A percentile compares a stretch with the other conserved stretches of the same genome.
These are phyloP conservation scores for Dictyostelium capitatum DNA, from an alignment of 78 protist species.

Conservation along the genomic window DNA sequence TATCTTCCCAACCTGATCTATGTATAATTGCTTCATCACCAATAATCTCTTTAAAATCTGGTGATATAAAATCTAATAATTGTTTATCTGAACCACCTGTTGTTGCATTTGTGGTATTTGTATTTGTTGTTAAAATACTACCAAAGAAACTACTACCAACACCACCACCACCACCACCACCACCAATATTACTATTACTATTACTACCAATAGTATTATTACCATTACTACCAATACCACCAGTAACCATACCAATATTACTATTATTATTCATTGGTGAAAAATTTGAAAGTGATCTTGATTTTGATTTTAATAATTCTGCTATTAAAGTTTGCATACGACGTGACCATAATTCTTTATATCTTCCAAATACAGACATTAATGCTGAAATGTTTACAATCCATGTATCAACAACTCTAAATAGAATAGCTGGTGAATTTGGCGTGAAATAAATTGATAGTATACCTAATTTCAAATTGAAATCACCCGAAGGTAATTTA, in stretches of 20 bases:
- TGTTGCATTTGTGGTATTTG: background rate
- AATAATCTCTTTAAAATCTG: slow-evolving; percentile 78
- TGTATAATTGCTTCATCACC: slow-evolving; percentile 78
- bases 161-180: background rate
- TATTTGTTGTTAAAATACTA: background rate
- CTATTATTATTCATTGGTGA: background rate
- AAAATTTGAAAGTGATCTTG: slow-evolving; percentile 8
- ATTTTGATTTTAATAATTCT: slow-evolving; percentile 27
- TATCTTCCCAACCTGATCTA: slow-evolving; percentile 72
- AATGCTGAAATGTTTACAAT: slow-evolving; percentile 28
- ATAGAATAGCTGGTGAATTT: slow-evolving; percentile 58
- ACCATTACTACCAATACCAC: background rate
- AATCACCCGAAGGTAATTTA: slow-evolving; percentile 14
- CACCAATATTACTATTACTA: background rate
- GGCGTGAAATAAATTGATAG: slow-evolving; percentile 42
- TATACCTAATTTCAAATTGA: slow-evolving; percentile 18
- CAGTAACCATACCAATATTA: background rate
- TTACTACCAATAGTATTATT: background rate
- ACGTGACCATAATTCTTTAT: slow-evolving; percentile 57
- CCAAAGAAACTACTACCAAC: background rate
- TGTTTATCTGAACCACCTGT: background rate
- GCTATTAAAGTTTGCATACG: slow-evolving; percentile 58
- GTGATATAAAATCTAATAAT: slow-evolving; percentile 54
- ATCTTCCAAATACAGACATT: slow-evolving; percentile 52
- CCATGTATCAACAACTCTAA: slow-evolving; percentile 61